phyloP scores from a whole-genome alignment of 1,139 yeast species.

The Debaryomyces coudertii region DNA sequence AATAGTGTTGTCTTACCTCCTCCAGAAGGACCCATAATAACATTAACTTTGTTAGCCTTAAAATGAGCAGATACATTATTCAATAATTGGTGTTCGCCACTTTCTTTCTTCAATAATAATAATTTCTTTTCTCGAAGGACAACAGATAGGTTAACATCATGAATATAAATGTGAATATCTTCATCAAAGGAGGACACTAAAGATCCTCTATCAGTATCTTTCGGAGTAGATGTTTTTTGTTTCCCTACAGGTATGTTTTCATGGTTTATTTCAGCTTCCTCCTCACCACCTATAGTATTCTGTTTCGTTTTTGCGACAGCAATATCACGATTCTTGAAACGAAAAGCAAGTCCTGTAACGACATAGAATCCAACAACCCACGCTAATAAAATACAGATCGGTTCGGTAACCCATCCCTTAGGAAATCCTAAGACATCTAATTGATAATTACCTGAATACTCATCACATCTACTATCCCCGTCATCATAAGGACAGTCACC shows the following conservation, averaged over 20 bases:
- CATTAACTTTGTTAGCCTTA: slow-evolving; percentile 66
- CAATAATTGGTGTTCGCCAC: slow-evolving; percentile 28
- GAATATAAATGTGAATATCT: slow-evolving; percentile 23
- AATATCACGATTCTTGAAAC: slow-evolving; percentile 55
- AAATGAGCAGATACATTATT: slow-evolving; percentile 59
- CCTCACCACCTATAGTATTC: slow-evolving; percentile 38
- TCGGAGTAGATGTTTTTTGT: background rate
- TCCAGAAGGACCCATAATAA: slow-evolving; percentile 89
- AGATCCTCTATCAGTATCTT: background rate
- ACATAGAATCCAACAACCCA: slow-evolving; percentile 62
- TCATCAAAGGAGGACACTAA: slow-evolving; percentile 7
- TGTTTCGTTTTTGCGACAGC: slow-evolving; percentile 50
- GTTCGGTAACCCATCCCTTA: slow-evolving; percentile 65
- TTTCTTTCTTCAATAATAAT: slow-evolving; percentile 11
- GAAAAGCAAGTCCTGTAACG: slow-evolving; percentile 50
- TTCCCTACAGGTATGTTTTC: background rate
- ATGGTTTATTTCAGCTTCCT: slow-evolving; percentile 22
- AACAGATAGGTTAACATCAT: slow-evolving; percentile 25
- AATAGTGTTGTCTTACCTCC: slow-evolving; percentile 81
- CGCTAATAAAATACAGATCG: slow-evolving; percentile 61
- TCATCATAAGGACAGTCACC: slow-evolving; percentile 58
- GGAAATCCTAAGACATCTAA: slow-evolving; percentile 64
- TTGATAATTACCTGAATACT: slow-evolving; percentile 58
- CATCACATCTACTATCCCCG: slow-evolving; percentile 31
- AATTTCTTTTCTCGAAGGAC: slow-evolving; percentile 13